Base-by-base conservation (phyloP, 345 rosid genomes). In the Ceriops zippeliana region DNA sequence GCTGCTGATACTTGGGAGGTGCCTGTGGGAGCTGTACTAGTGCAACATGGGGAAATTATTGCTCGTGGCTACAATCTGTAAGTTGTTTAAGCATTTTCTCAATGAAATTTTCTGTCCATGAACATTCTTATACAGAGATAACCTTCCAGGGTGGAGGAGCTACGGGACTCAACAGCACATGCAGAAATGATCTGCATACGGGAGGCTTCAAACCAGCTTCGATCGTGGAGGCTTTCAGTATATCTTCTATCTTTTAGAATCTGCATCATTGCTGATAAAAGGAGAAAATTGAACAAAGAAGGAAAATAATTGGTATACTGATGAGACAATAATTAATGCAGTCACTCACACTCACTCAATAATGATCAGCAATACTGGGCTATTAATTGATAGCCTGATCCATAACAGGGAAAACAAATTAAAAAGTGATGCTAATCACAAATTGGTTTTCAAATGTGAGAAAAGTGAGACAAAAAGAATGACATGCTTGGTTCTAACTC, bases 1-100 rank as follows among this genome's bases (percentile, higher is more conserved):
- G 99, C 99, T 63, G 96, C 89, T 69, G 97, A 95, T 82, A 72
- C 82, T 19, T 95, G 99, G 99, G 99, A 95, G 76, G 99, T 95
- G 58, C 99, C 97, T 63, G 96, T 91, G 21, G 99, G 99, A 51
- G 97, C 97, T 51, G 96, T 95, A 58, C 80, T 95, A 69, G 99
- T 95, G 68, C 96, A 90, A 67, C 79, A 84, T 28, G 97, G 97
- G 73, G 88, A 89, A 79, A 87, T 95, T 27, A 83, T 95, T 58
- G 92, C 99, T 58, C 96, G 99, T 52, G 99, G 99, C 51, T 80
- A 73, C 81, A 95, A 91, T 80, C 78, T 95, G 99, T 95, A 80
- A 83, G 96, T 83, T 79, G 28, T 58, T n/a, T 52, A 38, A 64
- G 27, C 21, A 64, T 47, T 73, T 49, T 38, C 68, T 70, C 49